phyloP scores from a whole-genome alignment of 1,139 yeast species.

The Yamadazyma triangularis region DNA sequence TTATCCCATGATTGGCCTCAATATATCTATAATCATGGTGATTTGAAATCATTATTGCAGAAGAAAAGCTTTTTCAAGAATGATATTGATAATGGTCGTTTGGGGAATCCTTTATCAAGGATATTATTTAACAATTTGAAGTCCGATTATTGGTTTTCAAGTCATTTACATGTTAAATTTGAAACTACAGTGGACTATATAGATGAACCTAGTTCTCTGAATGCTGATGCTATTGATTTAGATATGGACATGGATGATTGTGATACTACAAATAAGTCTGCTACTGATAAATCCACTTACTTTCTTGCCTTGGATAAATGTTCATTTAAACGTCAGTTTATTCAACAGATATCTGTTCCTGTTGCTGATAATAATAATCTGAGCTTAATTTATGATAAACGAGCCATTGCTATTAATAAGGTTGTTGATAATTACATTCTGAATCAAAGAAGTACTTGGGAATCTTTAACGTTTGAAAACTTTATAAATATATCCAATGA shows the following conservation, averaged over 20 bases:
- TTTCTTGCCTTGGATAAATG: constrained; percentile 88
- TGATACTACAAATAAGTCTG: constrained; percentile 1
- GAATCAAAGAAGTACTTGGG: background rate
- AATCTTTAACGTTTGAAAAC: background rate
- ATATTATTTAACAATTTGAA: constrained; percentile 46
- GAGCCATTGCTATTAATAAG: constrained; percentile 45
- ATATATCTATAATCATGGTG: constrained; percentile 67
- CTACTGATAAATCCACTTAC: constrained; percentile 21
- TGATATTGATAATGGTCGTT: constrained; percentile 54
- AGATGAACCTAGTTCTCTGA: constrained; percentile 6
- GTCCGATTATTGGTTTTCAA: constrained; percentile 82
- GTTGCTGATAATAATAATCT: constrained; percentile 11
- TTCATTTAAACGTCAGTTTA: constrained; percentile 11
- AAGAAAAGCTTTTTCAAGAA: constrained; percentile 62
- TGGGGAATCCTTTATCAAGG: constrained; percentile 78
- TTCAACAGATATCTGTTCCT: constrained; percentile 6
- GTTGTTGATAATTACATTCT: constrained; percentile 26
- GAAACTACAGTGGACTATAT: constrained; percentile 41
- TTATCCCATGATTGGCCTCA: constrained; percentile 95
- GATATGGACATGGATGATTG: constrained; percentile 17
- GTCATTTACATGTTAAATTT: constrained; percentile 80
- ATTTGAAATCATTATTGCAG: constrained; percentile 41
- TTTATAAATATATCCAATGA: background rate
- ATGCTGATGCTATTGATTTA: constrained; percentile 20
- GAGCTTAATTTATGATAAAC: constrained; percentile 36